Evolutionary conservation across 2,329 filamentous ascomycete species (phyloP).

Genomic region (Pestalotiopsis sp.): DNA sequence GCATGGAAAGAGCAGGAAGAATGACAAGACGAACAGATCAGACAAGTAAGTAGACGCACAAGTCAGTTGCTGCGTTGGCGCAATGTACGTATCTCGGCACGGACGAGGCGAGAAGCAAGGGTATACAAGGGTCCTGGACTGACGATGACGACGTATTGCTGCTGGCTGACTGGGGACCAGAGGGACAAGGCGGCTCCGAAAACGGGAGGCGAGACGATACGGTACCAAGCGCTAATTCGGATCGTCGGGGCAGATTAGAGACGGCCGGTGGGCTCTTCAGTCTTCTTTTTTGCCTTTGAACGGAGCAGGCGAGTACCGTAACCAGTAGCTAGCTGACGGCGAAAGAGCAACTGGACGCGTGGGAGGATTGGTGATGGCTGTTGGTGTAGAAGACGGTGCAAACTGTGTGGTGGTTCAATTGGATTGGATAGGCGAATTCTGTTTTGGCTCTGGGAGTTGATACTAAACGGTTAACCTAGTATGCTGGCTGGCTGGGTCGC

Average conservation of each 20-base stretch:
- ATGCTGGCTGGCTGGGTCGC: not conserved
- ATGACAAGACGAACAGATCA: not conserved
- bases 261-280: not conserved
- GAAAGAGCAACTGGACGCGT: not conserved
- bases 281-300: not conserved
- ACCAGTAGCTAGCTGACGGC: not conserved
- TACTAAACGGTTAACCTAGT: not conserved
- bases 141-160: slow-evolving; percentile 3
- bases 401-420: not conserved
- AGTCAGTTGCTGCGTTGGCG: slow-evolving; percentile 7
- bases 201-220: slow-evolving; percentile 23
- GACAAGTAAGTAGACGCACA: not conserved
- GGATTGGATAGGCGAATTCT: not conserved
- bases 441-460: not conserved
- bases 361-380: too few relatives aligned
- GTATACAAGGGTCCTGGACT: not conserved
- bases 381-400: too few relatives aligned
- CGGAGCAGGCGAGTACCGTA: too few relatives aligned
- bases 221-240: not conserved
- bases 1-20: not conserved
- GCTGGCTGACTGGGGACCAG: not conserved
- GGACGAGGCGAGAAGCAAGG: slow-evolving; percentile 5
- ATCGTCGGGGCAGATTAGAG: slow-evolving; percentile 6
- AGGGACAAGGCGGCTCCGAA: slow-evolving; percentile 30
- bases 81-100: not conserved